These are phyloP conservation scores for Aristolochia fimbriata DNA, from an alignment of 164 flowering plant species.

Conservation along the genomic window DNA sequence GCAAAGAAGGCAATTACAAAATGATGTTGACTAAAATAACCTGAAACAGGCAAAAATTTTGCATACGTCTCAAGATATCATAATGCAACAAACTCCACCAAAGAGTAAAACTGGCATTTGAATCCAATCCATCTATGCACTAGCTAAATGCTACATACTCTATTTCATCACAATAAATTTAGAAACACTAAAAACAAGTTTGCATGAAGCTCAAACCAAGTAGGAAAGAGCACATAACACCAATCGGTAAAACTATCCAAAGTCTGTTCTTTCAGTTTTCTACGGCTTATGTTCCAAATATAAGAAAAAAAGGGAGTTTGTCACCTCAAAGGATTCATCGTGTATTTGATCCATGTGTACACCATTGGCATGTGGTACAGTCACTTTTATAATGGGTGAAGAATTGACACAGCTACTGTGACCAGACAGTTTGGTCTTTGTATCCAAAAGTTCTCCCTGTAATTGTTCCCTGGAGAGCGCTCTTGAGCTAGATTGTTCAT, in stretches of 20 bases:
- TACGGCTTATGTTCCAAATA: not conserved
- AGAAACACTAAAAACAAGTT: too few relatives aligned
- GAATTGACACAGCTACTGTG: conserved; percentile 6
- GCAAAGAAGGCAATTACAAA: too few relatives aligned
- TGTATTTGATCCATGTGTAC: conserved; percentile 14
- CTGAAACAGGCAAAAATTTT: too few relatives aligned
- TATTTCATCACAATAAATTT: too few relatives aligned
- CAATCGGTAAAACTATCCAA: not conserved
- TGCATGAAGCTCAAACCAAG: too few relatives aligned
- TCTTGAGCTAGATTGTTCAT: not conserved
- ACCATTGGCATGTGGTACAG: conserved; percentile 9
- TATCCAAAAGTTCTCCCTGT: conserved; percentile 2
- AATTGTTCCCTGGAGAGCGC: not conserved
- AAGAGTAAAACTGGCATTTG: too few relatives aligned
- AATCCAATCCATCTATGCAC: too few relatives aligned
- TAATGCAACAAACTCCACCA: too few relatives aligned
- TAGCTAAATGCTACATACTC: too few relatives aligned
- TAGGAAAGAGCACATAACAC: too few relatives aligned
- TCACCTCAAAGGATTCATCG: conserved; percentile 21
- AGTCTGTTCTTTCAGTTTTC: not conserved
- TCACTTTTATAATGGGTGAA: conserved; percentile 8
- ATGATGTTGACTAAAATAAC: too few relatives aligned
- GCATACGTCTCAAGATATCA: too few relatives aligned
- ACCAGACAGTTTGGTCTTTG: conserved; percentile 9
- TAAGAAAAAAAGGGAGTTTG: conserved; percentile 7